phyloP scores from a whole-genome alignment of 805 yeast genomes.

The Hanseniaspora taiwanica region DNA sequence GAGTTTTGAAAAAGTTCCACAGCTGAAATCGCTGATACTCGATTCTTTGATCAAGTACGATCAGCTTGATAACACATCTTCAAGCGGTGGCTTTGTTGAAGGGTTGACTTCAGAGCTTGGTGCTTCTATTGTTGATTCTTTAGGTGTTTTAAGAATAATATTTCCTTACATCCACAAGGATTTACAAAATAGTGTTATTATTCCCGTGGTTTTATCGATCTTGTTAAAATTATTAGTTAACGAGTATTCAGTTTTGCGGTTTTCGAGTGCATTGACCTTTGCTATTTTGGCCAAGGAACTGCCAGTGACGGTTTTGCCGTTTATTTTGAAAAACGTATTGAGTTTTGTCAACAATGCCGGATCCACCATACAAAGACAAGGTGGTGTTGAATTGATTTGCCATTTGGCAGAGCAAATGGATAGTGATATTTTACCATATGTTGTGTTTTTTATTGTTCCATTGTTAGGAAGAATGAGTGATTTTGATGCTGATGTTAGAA shows the following conservation, averaged over 20 bases:
- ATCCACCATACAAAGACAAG: conserved; percentile 64
- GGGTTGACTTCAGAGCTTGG: conserved; percentile 39
- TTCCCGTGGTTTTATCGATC: conserved; percentile 39
- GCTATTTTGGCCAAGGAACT: conserved; percentile 62
- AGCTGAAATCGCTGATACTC: conserved; percentile 49
- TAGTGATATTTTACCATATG: conserved; percentile 77
- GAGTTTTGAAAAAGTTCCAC: conserved; percentile 51
- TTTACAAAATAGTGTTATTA: conserved; percentile 35
- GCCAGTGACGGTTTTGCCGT: conserved; percentile 63
- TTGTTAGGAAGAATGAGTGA: conserved; percentile 97
- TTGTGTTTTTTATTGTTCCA: conserved; percentile 90
- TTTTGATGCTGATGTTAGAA: conserved; percentile 74
- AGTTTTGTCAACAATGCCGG: conserved; percentile 75
- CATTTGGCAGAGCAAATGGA: conserved; percentile 83
- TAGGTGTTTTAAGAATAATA: conserved; percentile 69
- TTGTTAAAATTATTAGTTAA: conserved; percentile 42
- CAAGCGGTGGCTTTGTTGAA: no score
- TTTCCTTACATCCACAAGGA: conserved; percentile 43
- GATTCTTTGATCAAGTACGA: conserved; percentile 41
- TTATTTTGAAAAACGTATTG: conserved; percentile 59
- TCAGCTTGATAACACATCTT: conserved; percentile 15
- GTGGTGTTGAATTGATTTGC: conserved; percentile 83
- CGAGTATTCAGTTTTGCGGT: conserved; percentile 69
- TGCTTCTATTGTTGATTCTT: conserved; percentile 71
- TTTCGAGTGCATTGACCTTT: conserved; percentile 80